Percentiles rank a stretch among this genome's conserved stretches.
These are phyloP conservation scores for Chrysochromulina tobinii DNA, from an alignment of 78 protist species.

Conservation along the genomic window DNA sequence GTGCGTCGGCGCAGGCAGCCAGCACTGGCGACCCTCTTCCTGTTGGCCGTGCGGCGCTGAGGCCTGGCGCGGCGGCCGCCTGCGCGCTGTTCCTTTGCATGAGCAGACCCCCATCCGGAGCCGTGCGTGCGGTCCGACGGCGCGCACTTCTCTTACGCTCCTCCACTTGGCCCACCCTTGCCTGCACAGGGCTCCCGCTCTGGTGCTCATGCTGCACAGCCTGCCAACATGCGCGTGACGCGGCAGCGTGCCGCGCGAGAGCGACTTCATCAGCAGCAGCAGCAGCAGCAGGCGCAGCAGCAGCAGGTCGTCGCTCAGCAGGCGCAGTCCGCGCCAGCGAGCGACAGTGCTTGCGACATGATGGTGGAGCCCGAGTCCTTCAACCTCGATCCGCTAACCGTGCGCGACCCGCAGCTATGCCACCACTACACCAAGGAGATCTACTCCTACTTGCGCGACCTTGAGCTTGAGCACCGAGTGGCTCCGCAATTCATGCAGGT, in stretches of 20 bases:
- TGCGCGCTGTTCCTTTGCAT: too few species aligned
- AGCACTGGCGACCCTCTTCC: too few species aligned
- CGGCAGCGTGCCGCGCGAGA: not conserved
- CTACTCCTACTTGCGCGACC: not conserved
- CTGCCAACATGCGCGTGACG: not conserved
- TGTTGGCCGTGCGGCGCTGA: too few species aligned
- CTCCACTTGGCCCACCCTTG: too few species aligned
- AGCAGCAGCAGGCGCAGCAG: not conserved
- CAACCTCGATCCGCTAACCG: not conserved
- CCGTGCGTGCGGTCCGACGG: too few species aligned
- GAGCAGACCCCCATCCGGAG: too few species aligned
- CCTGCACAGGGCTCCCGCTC: too few species aligned
- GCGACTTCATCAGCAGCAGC: not conserved
- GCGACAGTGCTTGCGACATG: not conserved
- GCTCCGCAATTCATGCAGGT: not conserved
- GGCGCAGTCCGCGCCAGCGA: not conserved
- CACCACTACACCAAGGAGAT: not conserved
- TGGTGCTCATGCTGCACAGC: too few species aligned
- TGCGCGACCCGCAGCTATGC: not conserved
- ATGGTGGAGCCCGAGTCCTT: not conserved
- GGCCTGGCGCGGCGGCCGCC: too few species aligned
- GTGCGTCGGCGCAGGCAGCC: too few species aligned
- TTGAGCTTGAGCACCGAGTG: not conserved
- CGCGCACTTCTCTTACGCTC: too few species aligned
- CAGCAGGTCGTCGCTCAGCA: not conserved